These are phyloP conservation scores for Citropsis articulata DNA, from an alignment of 345 rosid genomes.

Conservation along the genomic window DNA sequence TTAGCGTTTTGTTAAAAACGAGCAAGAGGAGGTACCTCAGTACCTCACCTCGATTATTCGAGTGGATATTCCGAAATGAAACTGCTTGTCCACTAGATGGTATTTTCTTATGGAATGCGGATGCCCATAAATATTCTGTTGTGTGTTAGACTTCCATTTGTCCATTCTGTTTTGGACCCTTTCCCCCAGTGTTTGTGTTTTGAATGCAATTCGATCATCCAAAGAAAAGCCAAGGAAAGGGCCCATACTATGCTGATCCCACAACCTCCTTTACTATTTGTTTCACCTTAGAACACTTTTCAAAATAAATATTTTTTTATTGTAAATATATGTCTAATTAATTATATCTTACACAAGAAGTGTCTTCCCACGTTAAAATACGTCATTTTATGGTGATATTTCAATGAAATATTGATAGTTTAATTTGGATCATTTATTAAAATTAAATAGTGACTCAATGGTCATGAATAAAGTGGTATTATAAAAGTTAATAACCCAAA, in stretches of 20 bases:
- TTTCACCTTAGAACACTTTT: no score
- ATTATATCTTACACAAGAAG: no score
- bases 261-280: not conserved
- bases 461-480: fast-evolving
- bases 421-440: no score
- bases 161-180: not conserved
- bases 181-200: not conserved
- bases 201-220: not conserved
- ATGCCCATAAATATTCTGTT: not conserved
- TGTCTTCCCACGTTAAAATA: no score
- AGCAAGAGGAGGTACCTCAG: not conserved
- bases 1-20: not conserved
- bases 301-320: no score
- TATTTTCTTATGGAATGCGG: not conserved
- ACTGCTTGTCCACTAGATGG: not conserved
- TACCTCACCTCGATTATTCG: no score
- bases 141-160: not conserved
- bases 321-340: no score
- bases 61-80: not conserved
- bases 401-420: fast-evolving
- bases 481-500: no score
- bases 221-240: not conserved
- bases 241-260: not conserved
- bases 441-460: no score
- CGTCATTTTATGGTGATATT: fast-evolving